Evolutionary conservation across 1,139 yeast species (phyloP).

Genomic region (Protomyces pachydermus): DNA sequence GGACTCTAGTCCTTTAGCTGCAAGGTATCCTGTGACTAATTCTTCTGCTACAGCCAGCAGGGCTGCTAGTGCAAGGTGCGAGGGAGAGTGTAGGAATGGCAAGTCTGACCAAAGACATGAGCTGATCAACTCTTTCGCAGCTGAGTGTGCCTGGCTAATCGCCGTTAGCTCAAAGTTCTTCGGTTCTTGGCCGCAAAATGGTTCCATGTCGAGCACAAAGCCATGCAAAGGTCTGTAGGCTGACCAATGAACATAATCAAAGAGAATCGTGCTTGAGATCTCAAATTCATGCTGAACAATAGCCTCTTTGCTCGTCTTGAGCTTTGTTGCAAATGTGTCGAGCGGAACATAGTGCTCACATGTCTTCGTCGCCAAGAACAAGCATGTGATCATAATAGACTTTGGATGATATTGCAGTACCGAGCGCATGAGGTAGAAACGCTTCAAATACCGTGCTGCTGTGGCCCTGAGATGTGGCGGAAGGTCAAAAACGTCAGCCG

Average conservation of each 20-base stretch:
- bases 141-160: conserved; percentile 51
- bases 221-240: conserved; percentile 87
- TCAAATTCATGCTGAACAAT: conserved; percentile 74
- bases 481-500: conserved; percentile 34
- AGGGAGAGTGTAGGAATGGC: conserved; percentile 75
- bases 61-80: conserved; percentile 89
- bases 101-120: conserved; percentile 71
- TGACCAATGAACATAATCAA: conserved; percentile 80
- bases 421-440: conserved; percentile 71
- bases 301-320: conserved; percentile 5
- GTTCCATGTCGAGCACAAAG: conserved; percentile 81
- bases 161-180: conserved; percentile 42
- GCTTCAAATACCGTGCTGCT: conserved; percentile 73
- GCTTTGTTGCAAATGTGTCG: conserved; percentile 65
- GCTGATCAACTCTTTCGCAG: conserved; percentile 55
- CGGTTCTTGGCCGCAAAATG: conserved; percentile 32
- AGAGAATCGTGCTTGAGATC: conserved; percentile 65
- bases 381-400: conserved; percentile 71
- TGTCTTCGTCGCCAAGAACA: conserved; percentile 85
- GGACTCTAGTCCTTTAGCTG: conserved; percentile 31
- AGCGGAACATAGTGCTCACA: conserved; percentile 87
- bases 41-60: conserved; percentile 61
- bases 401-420: conserved; percentile 88
- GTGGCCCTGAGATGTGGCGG: conserved; percentile 59
- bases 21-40: conserved; percentile 62